Evolutionary conservation across 371 early-diverging fungal genomes (phyloP), one percentile per base, ranked within the genome.

Genomic region (Mortierella polycephala): DNA sequence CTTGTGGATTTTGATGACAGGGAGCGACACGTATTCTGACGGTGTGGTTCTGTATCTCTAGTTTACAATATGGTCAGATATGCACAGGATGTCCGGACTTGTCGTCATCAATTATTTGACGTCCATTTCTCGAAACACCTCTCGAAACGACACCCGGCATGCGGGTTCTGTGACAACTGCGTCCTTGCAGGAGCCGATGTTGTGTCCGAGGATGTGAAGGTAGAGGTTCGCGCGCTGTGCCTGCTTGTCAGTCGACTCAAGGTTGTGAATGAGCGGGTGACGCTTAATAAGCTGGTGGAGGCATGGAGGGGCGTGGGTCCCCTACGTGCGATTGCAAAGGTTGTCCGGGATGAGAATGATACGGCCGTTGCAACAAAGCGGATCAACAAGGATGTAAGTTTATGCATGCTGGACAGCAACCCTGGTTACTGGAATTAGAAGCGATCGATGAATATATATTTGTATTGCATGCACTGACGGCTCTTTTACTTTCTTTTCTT

Each of bases 31-130:
- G 30, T 30, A 30, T 30, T 30, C 30, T 30, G 30, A 30, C 30
- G 4, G 30, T 21, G 23, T 40, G 6, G n/a, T 67, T 10, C 39
- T 50, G 37, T 45, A 13, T 21, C 20, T 30, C 7, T 55, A 86
- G 92, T 92, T 5, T 86, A 87, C 46, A 83, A 82, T 16, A 92
- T 92, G 88, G 75, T 89, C 11, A 67, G 81, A 40, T 93, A 92
- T 73, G 90, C 90, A 7, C 92, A 92, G 74, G 85, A 90, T 64
- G 74, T 87, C 21, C 65, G 66, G 20, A 83, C 84, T 7, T 93
- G 93, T 62, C 87, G 93, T 18, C 91, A 93, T 60, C 74, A 86
- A n/a, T 67, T 87, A 1, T 87, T 93, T 55, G 92, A 92, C 61
- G 64, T 62, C 7, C 90, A 92, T 60, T 93, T 89, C 74, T 77